Evolutionary conservation across 352 stramenopile genomes (phyloP), one percentile per base, ranked within the genome.

Genomic region (Discostella stelligera): DNA sequence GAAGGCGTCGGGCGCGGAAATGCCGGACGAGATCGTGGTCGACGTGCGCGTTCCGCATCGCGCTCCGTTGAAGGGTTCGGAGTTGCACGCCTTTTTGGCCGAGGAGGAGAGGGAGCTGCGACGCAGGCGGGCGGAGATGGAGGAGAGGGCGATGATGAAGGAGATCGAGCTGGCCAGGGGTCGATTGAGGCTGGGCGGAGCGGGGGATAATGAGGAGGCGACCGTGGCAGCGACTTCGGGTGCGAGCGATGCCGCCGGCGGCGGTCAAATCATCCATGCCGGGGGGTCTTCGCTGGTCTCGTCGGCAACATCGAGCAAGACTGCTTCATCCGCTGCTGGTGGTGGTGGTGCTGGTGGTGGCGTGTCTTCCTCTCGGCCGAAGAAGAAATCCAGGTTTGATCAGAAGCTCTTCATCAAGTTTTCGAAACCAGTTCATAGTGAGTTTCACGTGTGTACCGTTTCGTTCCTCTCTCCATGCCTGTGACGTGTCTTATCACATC

Each of bases 351-450:
- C 10, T 13, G 50, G 18, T 32, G n/a, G 23, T 32, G 23, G 14
- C 2, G 27, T 23, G 39, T 61, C 52, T 18, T 54, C 64, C 3
- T 53, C 65, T 46, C 56, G 84, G 53, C 86, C 82, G n/a, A 84
- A 82, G 64, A 93, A 92, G 73, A 93, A 92, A 54, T 87, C 77
- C 20, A 67, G 85, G n/a, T 94, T 94, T 76, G 87, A 94, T 86
- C 85, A 85, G 13, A 82, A 75, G 37, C 58, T 94, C 18, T 94
- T 94, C 75, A 75, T 94, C 3, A 94, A 94, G 67, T 94, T 94
- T 58, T 90, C 80, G 39, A 94, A 92, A 71, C 89, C 89, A 27
- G 72, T 90, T 16, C 86, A 93, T 74, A 85, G 79, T 87, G 76
- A 84, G 77, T 84, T 18, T 71, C 23, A 44, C 32, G 5, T 52